A percentile compares a stretch with the other conserved stretches of the same genome.
These are phyloP conservation scores for Trichoderma koningii DNA, from an alignment of 2,329 filamentous ascomycete species.

Conservation along the genomic window DNA sequence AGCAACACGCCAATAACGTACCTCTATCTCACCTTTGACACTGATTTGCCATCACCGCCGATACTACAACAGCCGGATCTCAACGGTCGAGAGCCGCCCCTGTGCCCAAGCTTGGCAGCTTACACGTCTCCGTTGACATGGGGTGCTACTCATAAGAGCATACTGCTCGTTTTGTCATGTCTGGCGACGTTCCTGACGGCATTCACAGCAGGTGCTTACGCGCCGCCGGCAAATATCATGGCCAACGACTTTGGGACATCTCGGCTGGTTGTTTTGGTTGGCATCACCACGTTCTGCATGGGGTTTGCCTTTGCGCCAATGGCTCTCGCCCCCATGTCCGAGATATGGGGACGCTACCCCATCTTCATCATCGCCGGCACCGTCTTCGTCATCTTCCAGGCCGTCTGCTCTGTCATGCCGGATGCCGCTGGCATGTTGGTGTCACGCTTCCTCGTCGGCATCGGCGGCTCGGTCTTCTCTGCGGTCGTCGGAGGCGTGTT, in stretches of 20 bases:
- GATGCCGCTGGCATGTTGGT: conserved; percentile 73
- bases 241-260: conserved; percentile 65
- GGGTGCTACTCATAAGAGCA: conserved; percentile 67
- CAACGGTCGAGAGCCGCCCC: conserved; percentile 48
- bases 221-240: conserved; percentile 68
- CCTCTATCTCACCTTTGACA: conserved; percentile 47
- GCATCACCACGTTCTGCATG: conserved; percentile 78
- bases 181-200: conserved; percentile 75
- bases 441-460: conserved; percentile 73
- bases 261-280: conserved; percentile 65
- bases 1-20: conserved; percentile 39
- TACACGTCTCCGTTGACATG: conserved; percentile 74
- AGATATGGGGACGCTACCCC: conserved; percentile 83
- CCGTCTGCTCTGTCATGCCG: conserved; percentile 71
- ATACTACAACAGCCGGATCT: conserved; percentile 29
- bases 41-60: conserved; percentile 39
- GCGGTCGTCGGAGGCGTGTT: conserved; percentile 94
- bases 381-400: conserved; percentile 70
- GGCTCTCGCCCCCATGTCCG: conserved; percentile 83
- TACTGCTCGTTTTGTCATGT: conserved; percentile 74
- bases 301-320: conserved; percentile 85
- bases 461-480: conserved; percentile 76
- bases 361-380: conserved; percentile 76
- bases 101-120: conserved; percentile 64
- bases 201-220: conserved; percentile 80